Evolutionary conservation across 1,139 yeast genomes (phyloP).

Genomic region (Diutina siamensis): DNA sequence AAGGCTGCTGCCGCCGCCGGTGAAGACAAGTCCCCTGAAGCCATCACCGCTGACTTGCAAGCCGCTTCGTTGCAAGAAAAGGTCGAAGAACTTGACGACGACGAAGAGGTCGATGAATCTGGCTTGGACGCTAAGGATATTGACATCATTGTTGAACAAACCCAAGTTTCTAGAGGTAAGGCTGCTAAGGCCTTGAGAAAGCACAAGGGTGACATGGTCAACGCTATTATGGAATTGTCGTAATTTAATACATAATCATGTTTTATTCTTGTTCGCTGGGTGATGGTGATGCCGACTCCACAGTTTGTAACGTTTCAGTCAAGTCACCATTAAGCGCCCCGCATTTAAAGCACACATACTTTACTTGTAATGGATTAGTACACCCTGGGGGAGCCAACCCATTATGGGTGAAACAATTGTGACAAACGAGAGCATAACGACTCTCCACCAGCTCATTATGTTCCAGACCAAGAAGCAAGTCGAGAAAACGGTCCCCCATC

Average conservation of each 20-base stretch:
- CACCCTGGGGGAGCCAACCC: constrained; percentile 75
- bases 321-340: constrained; percentile 40
- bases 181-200: constrained; percentile 85
- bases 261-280: not conserved
- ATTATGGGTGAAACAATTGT: constrained; percentile 54
- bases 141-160: constrained; percentile 78
- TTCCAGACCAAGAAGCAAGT: constrained; percentile 60
- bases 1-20: constrained; percentile 36
- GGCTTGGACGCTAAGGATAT: constrained; percentile 75
- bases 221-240: constrained; percentile 87
- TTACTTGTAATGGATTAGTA: constrained; percentile 39
- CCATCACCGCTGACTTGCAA: constrained; percentile 86
- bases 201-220: constrained; percentile 90
- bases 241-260: constrained; percentile 11
- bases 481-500: constrained; percentile 28
- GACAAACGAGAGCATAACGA: constrained; percentile 67
- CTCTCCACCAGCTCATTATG: constrained; percentile 48
- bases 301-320: not conserved
- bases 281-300: too few species aligned
- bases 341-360: constrained; percentile 66
- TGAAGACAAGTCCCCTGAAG: constrained; percentile 48
- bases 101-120: constrained; percentile 62
- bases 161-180: constrained; percentile 77
- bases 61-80: constrained; percentile 51
- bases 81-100: constrained; percentile 37